phyloP scores from a whole-genome alignment of 164 flowering plant species.

The Annona cherimola region DNA sequence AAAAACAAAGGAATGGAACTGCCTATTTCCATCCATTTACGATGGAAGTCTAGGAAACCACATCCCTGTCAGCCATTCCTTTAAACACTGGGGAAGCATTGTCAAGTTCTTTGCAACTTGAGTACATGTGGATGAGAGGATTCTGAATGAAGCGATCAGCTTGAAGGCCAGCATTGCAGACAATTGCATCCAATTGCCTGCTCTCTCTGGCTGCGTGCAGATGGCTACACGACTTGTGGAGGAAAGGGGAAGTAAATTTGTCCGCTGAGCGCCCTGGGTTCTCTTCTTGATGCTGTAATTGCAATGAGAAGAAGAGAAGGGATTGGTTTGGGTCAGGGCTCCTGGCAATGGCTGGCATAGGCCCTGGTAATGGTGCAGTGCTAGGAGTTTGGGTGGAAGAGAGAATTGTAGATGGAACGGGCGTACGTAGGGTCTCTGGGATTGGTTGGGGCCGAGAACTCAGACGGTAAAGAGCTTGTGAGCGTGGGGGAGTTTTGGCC shows the following conservation, averaged over 20 bases:
- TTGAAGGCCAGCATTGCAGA: slow-evolving; percentile 25
- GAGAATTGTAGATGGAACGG: slow-evolving; percentile 33
- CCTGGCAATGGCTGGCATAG: neutral
- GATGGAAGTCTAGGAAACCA: slow-evolving; percentile 47
- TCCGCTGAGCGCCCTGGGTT: slow-evolving; percentile 25
- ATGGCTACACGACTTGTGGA: slow-evolving; percentile 38
- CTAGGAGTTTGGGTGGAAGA: slow-evolving; percentile 35
- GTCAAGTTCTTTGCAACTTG: slow-evolving; percentile 21
- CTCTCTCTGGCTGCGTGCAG: slow-evolving; percentile 20
- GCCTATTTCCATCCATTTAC: slow-evolving; percentile 26
- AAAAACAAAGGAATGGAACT: too few species aligned
- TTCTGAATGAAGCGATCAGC: slow-evolving; percentile 31
- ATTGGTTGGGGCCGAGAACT: slow-evolving; percentile 39
- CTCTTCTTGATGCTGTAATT: neutral
- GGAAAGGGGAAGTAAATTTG: slow-evolving; percentile 45
- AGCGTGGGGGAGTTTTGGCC: slow-evolving; percentile 14
- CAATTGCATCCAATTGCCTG: slow-evolving; percentile 30
- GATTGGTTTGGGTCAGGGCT: slow-evolving; percentile 35
- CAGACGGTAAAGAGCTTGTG: slow-evolving; percentile 28
- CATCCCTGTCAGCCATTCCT: slow-evolving; percentile 34
- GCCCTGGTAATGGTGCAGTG: slow-evolving; percentile 15
- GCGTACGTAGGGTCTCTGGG: slow-evolving; percentile 40
- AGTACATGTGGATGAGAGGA: slow-evolving; percentile 44
- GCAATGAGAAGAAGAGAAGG: slow-evolving; percentile 24
- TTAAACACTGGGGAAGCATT: slow-evolving; percentile 30